phyloP scores from a whole-genome alignment of 2,329 filamentous ascomycete species.

The Aaosphaeria pasadenensis region DNA sequence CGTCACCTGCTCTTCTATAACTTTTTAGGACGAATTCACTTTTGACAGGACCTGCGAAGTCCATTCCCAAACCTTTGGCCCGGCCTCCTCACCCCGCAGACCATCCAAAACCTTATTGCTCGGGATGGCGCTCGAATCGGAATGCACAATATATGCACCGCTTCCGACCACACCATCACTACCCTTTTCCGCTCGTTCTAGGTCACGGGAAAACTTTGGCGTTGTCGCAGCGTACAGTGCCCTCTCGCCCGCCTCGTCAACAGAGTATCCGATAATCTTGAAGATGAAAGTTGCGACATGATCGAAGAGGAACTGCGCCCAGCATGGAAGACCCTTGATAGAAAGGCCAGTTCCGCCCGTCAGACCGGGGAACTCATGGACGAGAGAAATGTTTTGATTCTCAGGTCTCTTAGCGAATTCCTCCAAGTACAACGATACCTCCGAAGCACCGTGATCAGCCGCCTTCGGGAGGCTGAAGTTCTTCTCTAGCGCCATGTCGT shows the following conservation, averaged over 20 bases:
- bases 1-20: not conserved
- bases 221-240: slow-evolving; percentile 30
- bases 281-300: slow-evolving; percentile 3
- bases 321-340: slow-evolving; percentile 2
- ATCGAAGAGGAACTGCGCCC: slow-evolving; percentile 1
- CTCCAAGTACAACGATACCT: slow-evolving; percentile 10
- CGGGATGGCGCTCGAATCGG: slow-evolving; percentile 33
- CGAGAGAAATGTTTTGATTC: slow-evolving; percentile 6
- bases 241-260: slow-evolving; percentile 8
- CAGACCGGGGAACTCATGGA: slow-evolving; percentile 8
- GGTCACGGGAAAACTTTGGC: slow-evolving; percentile 17
- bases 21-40: not conserved
- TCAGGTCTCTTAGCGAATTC: slow-evolving; percentile 4
- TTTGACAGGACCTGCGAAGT: not conserved
- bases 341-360: slow-evolving; percentile 6
- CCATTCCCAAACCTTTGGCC: not conserved
- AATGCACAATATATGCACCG: slow-evolving; percentile 37
- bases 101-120: not conserved
- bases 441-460: slow-evolving; percentile 2
- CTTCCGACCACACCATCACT: slow-evolving; percentile 27
- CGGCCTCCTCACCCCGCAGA: not conserved
- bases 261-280: slow-evolving; percentile 1
- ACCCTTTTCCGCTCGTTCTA: slow-evolving; percentile 1
- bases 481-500: slow-evolving; percentile 46
- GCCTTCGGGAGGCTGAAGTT: slow-evolving; percentile 32